phyloP scores from a whole-genome alignment of 2,329 filamentous ascomycete species.

The Ophiostoma sp. region DNA sequence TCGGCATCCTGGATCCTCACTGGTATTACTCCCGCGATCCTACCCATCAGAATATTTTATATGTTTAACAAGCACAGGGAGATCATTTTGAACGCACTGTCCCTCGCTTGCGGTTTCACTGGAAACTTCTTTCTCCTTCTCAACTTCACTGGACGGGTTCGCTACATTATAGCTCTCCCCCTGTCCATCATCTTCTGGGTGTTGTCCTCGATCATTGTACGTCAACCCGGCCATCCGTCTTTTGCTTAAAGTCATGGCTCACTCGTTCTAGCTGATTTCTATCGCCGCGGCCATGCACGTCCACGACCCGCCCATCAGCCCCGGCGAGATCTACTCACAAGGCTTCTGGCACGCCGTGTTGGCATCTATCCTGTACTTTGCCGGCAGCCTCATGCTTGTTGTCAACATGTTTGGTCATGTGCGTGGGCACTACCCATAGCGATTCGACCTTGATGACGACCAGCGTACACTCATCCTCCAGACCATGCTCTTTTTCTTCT shows the following conservation, averaged over 20 bases:
- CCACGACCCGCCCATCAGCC: constrained; percentile 49
- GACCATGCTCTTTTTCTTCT: constrained; percentile 69
- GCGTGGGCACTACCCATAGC: constrained; percentile 66
- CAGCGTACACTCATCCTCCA: constrained; percentile 70
- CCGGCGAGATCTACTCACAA: constrained; percentile 59
- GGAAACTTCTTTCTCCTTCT: constrained; percentile 68
- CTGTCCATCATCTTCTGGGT: constrained; percentile 68
- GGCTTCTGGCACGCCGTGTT: constrained; percentile 70
- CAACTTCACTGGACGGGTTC: constrained; percentile 66
- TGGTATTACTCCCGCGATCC: no score
- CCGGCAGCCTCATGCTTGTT: constrained; percentile 64
- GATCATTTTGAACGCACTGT: constrained; percentile 63
- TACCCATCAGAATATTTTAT: no score
- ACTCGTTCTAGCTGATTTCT: constrained; percentile 50
- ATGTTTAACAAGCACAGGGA: constrained; percentile 39
- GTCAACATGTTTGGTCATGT: constrained; percentile 71
- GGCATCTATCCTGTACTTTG: constrained; percentile 61
- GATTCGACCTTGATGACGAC: constrained; percentile 65
- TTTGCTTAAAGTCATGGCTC: not conserved
- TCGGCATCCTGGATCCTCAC: constrained; percentile 57
- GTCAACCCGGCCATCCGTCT: not conserved
- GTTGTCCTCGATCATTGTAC: constrained; percentile 57
- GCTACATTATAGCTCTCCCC: constrained; percentile 68
- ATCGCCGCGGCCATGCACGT: constrained; percentile 59
- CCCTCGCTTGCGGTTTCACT: constrained; percentile 62